These are phyloP conservation scores for Malassezia equina DNA, from an alignment of 1,284 basidiomycete species.

Conservation along the genomic window DNA sequence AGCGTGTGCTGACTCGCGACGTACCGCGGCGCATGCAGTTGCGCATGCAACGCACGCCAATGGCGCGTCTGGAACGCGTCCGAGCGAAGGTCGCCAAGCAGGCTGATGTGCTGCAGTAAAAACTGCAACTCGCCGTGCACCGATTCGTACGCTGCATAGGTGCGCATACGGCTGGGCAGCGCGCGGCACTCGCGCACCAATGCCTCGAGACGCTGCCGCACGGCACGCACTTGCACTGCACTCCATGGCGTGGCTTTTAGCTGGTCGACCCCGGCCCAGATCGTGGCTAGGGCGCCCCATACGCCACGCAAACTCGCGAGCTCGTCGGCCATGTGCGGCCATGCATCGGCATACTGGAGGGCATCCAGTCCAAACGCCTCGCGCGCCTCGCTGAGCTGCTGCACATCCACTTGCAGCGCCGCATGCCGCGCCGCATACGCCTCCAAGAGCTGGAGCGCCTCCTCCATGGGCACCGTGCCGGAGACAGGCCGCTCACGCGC, in stretches of 20 bases:
- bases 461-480: slow-evolving; percentile 86
- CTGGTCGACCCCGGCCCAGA: slow-evolving; percentile 87
- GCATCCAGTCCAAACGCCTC: slow-evolving; percentile 86
- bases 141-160: slow-evolving; percentile 96
- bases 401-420: slow-evolving; percentile 82
- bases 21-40: slow-evolving; percentile 55
- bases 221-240: slow-evolving; percentile 73
- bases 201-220: slow-evolving; percentile 84
- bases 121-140: slow-evolving; percentile 81
- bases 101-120: slow-evolving; percentile 75
- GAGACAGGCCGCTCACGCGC: slow-evolving; percentile 89
- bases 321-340: slow-evolving; percentile 89
- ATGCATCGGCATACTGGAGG: slow-evolving; percentile 67
- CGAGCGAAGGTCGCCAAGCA: slow-evolving; percentile 86
- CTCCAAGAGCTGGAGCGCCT: slow-evolving; percentile 86
- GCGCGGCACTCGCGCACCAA: slow-evolving; percentile 84
- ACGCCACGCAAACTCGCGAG: slow-evolving; percentile 90
- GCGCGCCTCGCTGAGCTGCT: slow-evolving; percentile 85
- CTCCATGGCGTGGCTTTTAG: slow-evolving; percentile 81
- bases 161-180: slow-evolving; percentile 97
- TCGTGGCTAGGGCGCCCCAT: slow-evolving; percentile 94
- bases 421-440: slow-evolving; percentile 82
- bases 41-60: slow-evolving; percentile 95
- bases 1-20: slow-evolving; percentile 67
- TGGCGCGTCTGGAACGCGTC: slow-evolving; percentile 95